Base-by-base conservation (phyloP, 768 basidiomycete genomes). In the Rhizopogon roseolus region DNA sequence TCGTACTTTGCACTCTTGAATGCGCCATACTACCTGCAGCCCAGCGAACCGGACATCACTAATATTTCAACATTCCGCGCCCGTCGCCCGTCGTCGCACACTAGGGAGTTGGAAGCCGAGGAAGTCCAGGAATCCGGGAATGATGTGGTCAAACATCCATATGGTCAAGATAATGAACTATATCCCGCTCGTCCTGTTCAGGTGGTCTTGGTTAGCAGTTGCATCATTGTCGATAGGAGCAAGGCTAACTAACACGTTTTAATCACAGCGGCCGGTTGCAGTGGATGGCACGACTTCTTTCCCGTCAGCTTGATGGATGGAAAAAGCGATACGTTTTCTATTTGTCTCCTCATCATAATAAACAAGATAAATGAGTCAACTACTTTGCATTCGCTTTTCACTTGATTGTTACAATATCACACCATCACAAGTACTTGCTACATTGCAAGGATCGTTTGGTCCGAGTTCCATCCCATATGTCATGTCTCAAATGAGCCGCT, bases 261-360 rank as follows among this genome's bases (percentile, higher is more conserved):
- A 36, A 11, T 11, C 13, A 11, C 34, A 36, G 13, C 34, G 13
- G 11, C 34, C 34, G 10, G 13, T 0, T 13, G 34, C 34, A 11
- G 9, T 11, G 34, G 13, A 36, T 36, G 9, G 34, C 1, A 36
- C 10, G 34, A 36, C 3, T 36, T 36, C 34, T 36, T 36, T 36
- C 11, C 80, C 67, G 1, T 81, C 84, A 54, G 73, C 81, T 48
- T 85, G 78, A 53, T 11, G 28, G 17, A 32, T 46, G 13, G 3
- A 1, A 45, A 4, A 9, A 17, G 17, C 13, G 32, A 25, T 6
- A 7, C 19, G 2, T 32, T 32, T n/a, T 32, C 29, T 4, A 8
- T 17, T 6, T 6, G 11, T 32, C 17, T 45, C 14, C 10, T 29
- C 8, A 7, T 7, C 29, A 29, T 29, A 29, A 32, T 32, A 10